A percentile compares a stretch with the other conserved stretches of the same genome.
Conservation (phyloP, 768 basidiomycete genomes). For the Hericium alpestre region DNA sequence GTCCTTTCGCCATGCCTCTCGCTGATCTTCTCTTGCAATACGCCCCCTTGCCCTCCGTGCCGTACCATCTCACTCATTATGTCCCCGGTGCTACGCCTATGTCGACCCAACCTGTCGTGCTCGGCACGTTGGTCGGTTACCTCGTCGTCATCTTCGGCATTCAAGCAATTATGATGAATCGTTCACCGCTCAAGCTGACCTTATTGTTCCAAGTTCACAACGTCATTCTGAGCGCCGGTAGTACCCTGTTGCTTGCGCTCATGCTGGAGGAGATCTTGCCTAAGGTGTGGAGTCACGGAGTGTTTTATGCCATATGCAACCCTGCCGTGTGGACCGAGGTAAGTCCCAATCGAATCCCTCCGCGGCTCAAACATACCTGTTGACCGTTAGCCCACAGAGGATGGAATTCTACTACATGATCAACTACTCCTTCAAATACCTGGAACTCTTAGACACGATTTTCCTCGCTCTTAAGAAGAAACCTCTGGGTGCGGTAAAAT, state of each 20-base stretch:
- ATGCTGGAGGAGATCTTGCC: slow-evolving; percentile 90
- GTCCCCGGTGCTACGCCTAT: slow-evolving; percentile 69
- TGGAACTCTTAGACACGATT: slow-evolving; percentile 92
- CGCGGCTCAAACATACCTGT: background rate
- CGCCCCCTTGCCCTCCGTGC: slow-evolving; percentile 45
- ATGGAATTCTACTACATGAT: slow-evolving; percentile 96
- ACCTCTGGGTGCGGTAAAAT: slow-evolving; percentile 64
- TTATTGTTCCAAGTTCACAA: slow-evolving; percentile 86
- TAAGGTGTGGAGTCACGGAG: slow-evolving; percentile 57
- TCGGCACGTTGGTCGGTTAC: slow-evolving; percentile 64
- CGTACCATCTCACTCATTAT: slow-evolving; percentile 49
- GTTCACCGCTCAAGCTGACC: slow-evolving; percentile 64
- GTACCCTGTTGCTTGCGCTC: slow-evolving; percentile 71
- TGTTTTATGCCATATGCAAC: slow-evolving; percentile 72
- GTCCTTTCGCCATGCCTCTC: slow-evolving; percentile 46
- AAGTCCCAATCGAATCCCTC: slow-evolving; percentile 23
- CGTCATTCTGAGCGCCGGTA: slow-evolving; percentile 74
- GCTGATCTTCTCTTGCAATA: slow-evolving; percentile 59
- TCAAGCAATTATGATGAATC: slow-evolving; percentile 74
- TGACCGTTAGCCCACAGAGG: slow-evolving; percentile 35
- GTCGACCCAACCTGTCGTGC: slow-evolving; percentile 64
- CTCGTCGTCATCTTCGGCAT: slow-evolving; percentile 82
- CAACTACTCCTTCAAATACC: slow-evolving; percentile 98
- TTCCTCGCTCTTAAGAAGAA: slow-evolving; percentile 99
- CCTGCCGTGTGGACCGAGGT: slow-evolving; percentile 80